Evolutionary conservation across 768 basidiomycete genomes (phyloP), one percentile per base, ranked within the genome.

Genomic region (Serendipita sp.): DNA sequence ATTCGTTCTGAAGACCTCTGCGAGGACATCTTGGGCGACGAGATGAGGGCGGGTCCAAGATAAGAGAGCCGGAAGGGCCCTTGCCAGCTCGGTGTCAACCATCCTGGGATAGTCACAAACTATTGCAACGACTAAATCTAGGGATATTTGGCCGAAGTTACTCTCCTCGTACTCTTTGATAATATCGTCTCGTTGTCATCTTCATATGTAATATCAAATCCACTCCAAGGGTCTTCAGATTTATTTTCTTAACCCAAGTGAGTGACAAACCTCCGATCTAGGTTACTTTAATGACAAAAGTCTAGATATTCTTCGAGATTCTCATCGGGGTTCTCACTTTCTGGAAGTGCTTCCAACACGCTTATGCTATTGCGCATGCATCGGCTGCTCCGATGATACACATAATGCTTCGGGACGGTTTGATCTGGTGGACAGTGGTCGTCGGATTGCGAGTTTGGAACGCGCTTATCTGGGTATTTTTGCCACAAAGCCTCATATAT

Each of bases 261-360:
- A 41, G 38, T 41, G 13, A 4, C 38, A 41, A 41, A 5, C 1
- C 13, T 41, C 38, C 38, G 5, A 13, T 13, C 5, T 13, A 41
- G 38, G 13, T 4, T 13, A 41, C 38, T 41, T 41, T 41, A 7
- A 41, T 7, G 7, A 41, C 5, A 13, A 41, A 5, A 5, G 13
- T 41, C 13, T 41, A 41, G 38, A 41, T 41, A 5, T 60, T 60
- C 35, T 60, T 60, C 34, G 56, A 60, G 32, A 35, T 60, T 32
- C 35, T 60, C 28, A 60, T 60, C n/a, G 56, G 56, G 8, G 35
- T n/a, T n/a, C 56, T 60, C 16, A 60, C 56, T 8, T 36, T 60
- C n/a, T 60, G 56, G 56, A 60, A 60, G 56, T 23, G 23, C 10
- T 4, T 60, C 23, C 56, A 60, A n/a, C 56, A 60, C n/a, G 56